Evolutionary conservation across 202 grass and related monocot species (phyloP).

Genomic region (Sporobolus alterniflorus): DNA sequence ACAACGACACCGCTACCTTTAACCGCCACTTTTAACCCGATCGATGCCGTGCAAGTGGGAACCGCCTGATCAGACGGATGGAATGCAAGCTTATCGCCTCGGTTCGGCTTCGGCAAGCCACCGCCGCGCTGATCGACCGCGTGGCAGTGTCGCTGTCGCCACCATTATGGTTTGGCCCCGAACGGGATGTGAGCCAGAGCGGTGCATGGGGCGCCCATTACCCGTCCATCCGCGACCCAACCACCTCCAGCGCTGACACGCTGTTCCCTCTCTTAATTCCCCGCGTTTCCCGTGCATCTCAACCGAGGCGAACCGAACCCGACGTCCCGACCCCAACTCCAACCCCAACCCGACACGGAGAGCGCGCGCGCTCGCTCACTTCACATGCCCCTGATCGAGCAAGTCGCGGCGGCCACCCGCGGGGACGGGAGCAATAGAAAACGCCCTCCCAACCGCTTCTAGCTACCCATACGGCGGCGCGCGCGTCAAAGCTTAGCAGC

Average conservation of each 20-base stretch:
- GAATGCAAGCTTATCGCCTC: not conserved
- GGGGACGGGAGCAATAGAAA: slow-evolving; percentile 13
- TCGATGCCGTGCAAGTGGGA: too few relatives aligned
- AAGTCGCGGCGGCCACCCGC: not conserved
- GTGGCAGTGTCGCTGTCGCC: slow-evolving; percentile 12
- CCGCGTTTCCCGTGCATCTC: slow-evolving; percentile 35
- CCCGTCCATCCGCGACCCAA: slow-evolving; percentile 16
- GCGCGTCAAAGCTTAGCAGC: not conserved
- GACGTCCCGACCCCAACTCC: not conserved
- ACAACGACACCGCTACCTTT: too few relatives aligned
- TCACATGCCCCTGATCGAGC: not conserved
- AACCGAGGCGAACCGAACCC: slow-evolving; percentile 7
- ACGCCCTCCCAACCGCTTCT: slow-evolving; percentile 39
- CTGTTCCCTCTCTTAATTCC: slow-evolving; percentile 17
- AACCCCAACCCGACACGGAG: not conserved
- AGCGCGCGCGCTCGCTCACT: not conserved
- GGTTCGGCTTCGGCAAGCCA: not conserved
- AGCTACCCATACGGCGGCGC: not conserved
- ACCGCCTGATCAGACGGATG: too few relatives aligned
- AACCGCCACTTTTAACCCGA: too few relatives aligned
- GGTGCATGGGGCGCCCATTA: not conserved
- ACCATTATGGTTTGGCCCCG: not conserved
- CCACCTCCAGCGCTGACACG: slow-evolving; percentile 48
- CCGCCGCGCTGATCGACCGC: not conserved
- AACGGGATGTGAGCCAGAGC: not conserved